These are phyloP conservation scores for Hemerocallis citrina DNA, from an alignment of 106 monocot genomes.

Conservation along the genomic window DNA sequence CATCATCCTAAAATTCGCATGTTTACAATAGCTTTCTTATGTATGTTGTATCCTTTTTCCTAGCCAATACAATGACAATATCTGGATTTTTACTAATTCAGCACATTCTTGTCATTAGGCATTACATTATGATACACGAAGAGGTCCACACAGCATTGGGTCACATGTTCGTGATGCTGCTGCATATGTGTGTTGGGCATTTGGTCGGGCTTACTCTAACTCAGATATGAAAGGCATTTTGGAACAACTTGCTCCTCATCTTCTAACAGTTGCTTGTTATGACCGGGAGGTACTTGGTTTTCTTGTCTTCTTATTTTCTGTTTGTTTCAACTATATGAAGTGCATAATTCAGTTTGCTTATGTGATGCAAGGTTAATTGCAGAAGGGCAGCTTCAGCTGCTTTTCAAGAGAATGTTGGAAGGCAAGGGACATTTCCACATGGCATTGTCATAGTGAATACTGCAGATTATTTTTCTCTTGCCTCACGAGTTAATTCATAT, in stretches of 20 bases:
- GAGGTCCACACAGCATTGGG: slow-evolving; percentile 96
- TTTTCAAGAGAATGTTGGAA: slow-evolving; percentile 99
- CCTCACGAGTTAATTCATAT: slow-evolving; percentile 85
- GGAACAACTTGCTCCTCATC: slow-evolving; percentile 76
- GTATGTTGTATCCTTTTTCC: not conserved
- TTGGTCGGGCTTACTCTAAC: slow-evolving; percentile 85
- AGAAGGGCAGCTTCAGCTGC: slow-evolving; percentile 99
- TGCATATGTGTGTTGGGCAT: slow-evolving; percentile 99
- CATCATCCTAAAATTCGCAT: no score
- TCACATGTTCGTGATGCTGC: slow-evolving; percentile 98
- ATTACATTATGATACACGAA: slow-evolving; percentile 83
- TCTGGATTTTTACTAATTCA: not conserved
- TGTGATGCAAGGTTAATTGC: slow-evolving; percentile 78
- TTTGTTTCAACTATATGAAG: not conserved
- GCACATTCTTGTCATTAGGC: slow-evolving; percentile 37
- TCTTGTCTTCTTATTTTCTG: not conserved
- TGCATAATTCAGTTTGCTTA: not conserved
- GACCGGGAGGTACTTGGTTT: slow-evolving; percentile 71
- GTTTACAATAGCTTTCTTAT: no score
- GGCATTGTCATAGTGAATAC: slow-evolving; percentile 89
- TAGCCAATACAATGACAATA: not conserved
- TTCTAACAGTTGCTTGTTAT: slow-evolving; percentile 91
- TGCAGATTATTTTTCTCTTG: slow-evolving; percentile 92
- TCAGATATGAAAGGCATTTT: slow-evolving; percentile 76
- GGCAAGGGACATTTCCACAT: slow-evolving; percentile 84